Evolutionary conservation across 441 rosid genomes (phyloP).

Genomic region (Flueggea neowawraea): DNA sequence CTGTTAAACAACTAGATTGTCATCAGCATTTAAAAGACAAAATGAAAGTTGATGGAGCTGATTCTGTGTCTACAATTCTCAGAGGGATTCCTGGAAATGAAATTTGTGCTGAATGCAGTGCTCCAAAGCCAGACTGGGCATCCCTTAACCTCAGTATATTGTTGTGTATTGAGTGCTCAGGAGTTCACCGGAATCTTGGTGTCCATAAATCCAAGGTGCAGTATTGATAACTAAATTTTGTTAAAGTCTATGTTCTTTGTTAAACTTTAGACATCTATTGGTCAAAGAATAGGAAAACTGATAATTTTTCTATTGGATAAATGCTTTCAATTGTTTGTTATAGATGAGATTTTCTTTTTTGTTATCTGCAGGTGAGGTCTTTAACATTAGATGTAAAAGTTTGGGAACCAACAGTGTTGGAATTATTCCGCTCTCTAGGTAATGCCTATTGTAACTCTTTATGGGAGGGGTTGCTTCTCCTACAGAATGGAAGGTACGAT

Average conservation of each 20-base stretch:
- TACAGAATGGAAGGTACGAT: slow-evolving; percentile 42
- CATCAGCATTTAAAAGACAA: slow-evolving; percentile 24
- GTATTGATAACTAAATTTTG: neutral
- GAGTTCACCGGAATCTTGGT: slow-evolving; percentile 93
- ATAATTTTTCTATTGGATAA: neutral
- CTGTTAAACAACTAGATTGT: slow-evolving; percentile 29
- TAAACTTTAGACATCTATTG: no score
- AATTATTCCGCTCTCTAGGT: slow-evolving; percentile 69
- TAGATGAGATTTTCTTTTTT: slow-evolving; percentile 7
- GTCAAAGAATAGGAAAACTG: neutral
- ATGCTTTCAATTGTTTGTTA: neutral
- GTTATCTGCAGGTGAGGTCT: slow-evolving; percentile 78
- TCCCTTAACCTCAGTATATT: slow-evolving; percentile 89
- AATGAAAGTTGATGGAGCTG: slow-evolving; percentile 24
- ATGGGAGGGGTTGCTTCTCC: slow-evolving; percentile 75
- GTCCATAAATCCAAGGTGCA: slow-evolving; percentile 95
- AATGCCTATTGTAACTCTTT: slow-evolving; percentile 79
- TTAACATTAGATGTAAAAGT: slow-evolving; percentile 87
- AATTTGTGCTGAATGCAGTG: slow-evolving; percentile 84
- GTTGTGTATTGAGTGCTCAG: slow-evolving; percentile 93
- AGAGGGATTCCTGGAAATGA: slow-evolving; percentile 84
- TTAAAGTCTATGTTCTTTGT: neutral
- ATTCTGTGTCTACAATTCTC: slow-evolving; percentile 48
- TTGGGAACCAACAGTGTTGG: slow-evolving; percentile 90
- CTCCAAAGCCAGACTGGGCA: slow-evolving; percentile 92